Evolutionary conservation across 192 early-diverging fungal genomes (phyloP), one percentile per base, ranked within the genome.

Genomic region (Podila epicladia): DNA sequence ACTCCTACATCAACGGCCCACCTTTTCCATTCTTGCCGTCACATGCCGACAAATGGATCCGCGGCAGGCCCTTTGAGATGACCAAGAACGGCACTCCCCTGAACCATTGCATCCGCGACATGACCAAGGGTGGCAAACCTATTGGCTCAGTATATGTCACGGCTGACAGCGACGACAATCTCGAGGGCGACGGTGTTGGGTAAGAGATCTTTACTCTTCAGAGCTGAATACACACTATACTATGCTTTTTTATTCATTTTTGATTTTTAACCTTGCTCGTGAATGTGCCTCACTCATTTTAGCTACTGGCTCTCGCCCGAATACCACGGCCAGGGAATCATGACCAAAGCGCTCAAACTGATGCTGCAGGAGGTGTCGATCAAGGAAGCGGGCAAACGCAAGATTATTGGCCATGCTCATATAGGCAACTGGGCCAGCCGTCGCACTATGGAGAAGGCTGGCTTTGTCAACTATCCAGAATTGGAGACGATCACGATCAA

Each of bases 221-320:
- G 38, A 45, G 15, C 3, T 12, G 41, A 6, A 37, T 9, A 37
- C 35, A 37, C 1, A 45, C 12, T 41, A 9, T 13, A 13, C 11
- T 2, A 3, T 15, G 4, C 32, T 33, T 9, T 28, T 33, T 8
- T 13, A 0, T 0, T 3, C 28, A n/a, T 11, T 6, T 65, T 65
- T 24, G 8, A 4, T 45, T 37, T 37, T 37, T 9, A 37, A 37
- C 8, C 35, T 37, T 9, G 8, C 35, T 37, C 35, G 9, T 37
- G 35, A 35, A 31, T 26, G 9, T 35, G 0, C 8, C 59, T 68
- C 11, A 17, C 15, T 45, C 26, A 2, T 48, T 15, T n/a, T 61
- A 70, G 68, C 32, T 70, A 70, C 48, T 70, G 68, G 68, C 48
- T 70, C 2, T 41, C 58, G 5, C 59, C 68, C 20, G 68, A 60